These are phyloP conservation scores for Metschnikowia koreensis DNA, from an alignment of 805 yeast species.

Conservation along the genomic window DNA sequence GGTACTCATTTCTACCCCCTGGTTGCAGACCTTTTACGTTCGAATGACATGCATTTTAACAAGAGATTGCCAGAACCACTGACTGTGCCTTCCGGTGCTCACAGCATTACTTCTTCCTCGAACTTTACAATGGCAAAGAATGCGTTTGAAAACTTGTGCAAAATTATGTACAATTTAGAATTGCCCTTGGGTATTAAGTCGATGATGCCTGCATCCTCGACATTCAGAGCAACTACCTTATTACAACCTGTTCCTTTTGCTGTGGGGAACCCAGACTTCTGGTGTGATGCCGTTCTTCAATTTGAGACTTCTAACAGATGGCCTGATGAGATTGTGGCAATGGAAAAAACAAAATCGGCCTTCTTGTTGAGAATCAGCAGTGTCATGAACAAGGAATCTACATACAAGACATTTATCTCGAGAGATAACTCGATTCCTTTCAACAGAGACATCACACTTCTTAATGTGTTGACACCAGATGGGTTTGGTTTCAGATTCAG, in stretches of 20 bases:
- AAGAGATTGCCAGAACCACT: conserved; percentile 58
- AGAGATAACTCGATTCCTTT: conserved; percentile 67
- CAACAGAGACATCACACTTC: conserved; percentile 53
- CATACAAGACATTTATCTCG: conserved; percentile 58
- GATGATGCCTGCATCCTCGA: conserved; percentile 69
- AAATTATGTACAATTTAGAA: conserved; percentile 44
- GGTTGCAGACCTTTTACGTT: conserved; percentile 33
- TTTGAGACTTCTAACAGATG: conserved; percentile 89
- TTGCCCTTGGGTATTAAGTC: conserved; percentile 73
- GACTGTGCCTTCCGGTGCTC: conserved; percentile 54
- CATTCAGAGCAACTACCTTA: conserved; percentile 72
- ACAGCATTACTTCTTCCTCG: conserved; percentile 37
- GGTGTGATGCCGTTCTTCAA: conserved; percentile 78
- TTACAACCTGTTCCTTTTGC: conserved; percentile 84
- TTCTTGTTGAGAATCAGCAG: conserved; percentile 68
- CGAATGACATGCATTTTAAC: conserved; percentile 47
- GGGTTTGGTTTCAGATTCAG: conserved; percentile 85
- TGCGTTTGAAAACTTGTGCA: conserved; percentile 52
- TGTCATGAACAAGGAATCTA: conserved; percentile 46
- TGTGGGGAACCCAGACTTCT: conserved; percentile 67
- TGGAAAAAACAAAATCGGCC: conserved; percentile 90
- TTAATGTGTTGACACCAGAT: conserved; percentile 76
- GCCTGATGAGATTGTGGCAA: conserved; percentile 88
- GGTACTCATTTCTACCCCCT: conserved; percentile 58
- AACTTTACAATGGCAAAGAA: conserved; percentile 30